Evolutionary conservation across 2,329 filamentous ascomycete genomes (phyloP).

Genomic region (Exophiala phaeomuriformis): DNA sequence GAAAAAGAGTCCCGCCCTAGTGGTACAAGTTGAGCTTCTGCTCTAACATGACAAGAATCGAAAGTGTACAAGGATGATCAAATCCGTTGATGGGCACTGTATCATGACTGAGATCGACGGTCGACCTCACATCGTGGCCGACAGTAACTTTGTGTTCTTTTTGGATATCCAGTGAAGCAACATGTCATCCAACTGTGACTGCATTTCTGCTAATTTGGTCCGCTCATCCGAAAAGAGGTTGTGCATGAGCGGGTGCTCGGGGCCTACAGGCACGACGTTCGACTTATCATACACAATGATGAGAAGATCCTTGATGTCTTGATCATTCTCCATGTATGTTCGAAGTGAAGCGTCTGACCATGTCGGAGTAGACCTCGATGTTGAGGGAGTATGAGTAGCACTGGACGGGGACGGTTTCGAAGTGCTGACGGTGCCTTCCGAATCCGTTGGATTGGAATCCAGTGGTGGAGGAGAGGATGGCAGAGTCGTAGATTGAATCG

Average conservation of each 20-base stretch:
- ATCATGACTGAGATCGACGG: background rate
- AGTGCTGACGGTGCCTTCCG: slow-evolving; percentile 28
- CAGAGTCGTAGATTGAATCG: slow-evolving; percentile 47
- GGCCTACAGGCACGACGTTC: slow-evolving; percentile 67
- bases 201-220: slow-evolving; percentile 77
- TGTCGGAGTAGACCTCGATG: slow-evolving; percentile 50
- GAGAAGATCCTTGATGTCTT: slow-evolving; percentile 81
- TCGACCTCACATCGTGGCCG: slow-evolving; percentile 10
- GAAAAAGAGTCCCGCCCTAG: slow-evolving; percentile 14
- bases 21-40: slow-evolving; percentile 21
- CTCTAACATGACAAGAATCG: slow-evolving; percentile 20
- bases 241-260: slow-evolving; percentile 77
- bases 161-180: slow-evolving; percentile 67
- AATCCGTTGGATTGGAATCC: slow-evolving; percentile 32
- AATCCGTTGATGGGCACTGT: background rate
- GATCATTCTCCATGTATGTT: slow-evolving; percentile 83
- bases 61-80: slow-evolving; percentile 17
- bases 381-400: slow-evolving; percentile 50
- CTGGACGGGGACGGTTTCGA: slow-evolving; percentile 32
- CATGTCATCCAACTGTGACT: slow-evolving; percentile 80
- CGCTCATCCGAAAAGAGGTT: slow-evolving; percentile 81
- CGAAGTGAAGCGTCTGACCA: slow-evolving; percentile 86
- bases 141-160: slow-evolving; percentile 29
- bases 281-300: slow-evolving; percentile 89
- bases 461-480: slow-evolving; percentile 22